Percentiles rank a stretch among this genome's conserved stretches.
Conservation (phyloP, 495 filamentous ascomycete species). For the Patellaria atrata region DNA sequence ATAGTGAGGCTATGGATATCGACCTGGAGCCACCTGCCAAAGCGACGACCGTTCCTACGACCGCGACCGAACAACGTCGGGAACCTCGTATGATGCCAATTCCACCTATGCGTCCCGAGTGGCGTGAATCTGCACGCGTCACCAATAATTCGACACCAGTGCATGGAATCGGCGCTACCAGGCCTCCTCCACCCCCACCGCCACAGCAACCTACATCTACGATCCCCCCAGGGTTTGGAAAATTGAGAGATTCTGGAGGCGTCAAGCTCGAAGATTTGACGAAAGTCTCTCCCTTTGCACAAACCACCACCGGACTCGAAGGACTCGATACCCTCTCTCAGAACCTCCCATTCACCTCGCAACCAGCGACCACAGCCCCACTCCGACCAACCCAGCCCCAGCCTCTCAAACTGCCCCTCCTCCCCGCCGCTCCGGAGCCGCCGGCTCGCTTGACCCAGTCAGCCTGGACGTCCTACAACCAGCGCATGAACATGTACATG, state of each 20-base stretch:
- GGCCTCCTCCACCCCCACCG: constrained; percentile 1
- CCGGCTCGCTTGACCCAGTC: constrained; percentile 28
- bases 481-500: constrained; percentile 52
- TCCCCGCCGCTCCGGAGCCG: constrained; percentile 40
- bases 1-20: constrained; percentile 29
- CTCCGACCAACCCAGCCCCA: constrained; percentile 25
- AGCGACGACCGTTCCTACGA: neutral
- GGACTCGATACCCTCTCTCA: constrained; percentile 51
- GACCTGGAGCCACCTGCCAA: constrained; percentile 17
- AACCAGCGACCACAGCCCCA: constrained; percentile 35
- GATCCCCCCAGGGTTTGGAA: constrained; percentile 5
- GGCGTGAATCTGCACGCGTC: constrained; percentile 9
- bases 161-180: constrained; percentile 1
- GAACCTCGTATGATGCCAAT: constrained; percentile 16
- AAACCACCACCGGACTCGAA: constrained; percentile 34
- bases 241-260: too few species aligned
- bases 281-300: constrained; percentile 50
- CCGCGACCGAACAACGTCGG: neutral
- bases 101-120: constrained; percentile 10
- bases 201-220: constrained; percentile 2
- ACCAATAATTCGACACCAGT: constrained; percentile 2
- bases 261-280: constrained; percentile 51
- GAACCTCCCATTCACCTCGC: constrained; percentile 60
- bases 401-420: constrained; percentile 42
- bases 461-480: constrained; percentile 44